Base-by-base conservation (phyloP, 306 rosid genomes). In the Castanospermum australe region DNA sequence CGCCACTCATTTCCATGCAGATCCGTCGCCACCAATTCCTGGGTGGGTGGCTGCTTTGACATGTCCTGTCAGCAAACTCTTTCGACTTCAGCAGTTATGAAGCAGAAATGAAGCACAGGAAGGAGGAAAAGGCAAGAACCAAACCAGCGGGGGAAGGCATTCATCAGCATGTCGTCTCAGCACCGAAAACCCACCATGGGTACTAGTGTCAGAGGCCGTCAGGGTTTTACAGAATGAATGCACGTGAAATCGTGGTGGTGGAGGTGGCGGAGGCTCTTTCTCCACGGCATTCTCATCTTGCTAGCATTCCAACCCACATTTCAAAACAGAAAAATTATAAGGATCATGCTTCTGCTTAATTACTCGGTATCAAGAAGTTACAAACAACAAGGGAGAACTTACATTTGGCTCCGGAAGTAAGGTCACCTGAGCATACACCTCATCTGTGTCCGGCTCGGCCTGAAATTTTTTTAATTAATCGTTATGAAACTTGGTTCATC, bases 371-470 rank as follows among this genome's bases (percentile, higher is more conserved):
- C 48, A 61, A 5, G 0, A 17, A 13, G 0, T 35, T 38, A 18
- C 0, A 61, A 52, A 21, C 1, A 66, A 69, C 13, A 18, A 32
- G 18, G 12, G 18, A 17, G 18, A 66, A 86, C 89, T 78, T 78
- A 90, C 98, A 52, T 83, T 81, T 18, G 45, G 55, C 60, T 86
- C 94, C 0, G 97, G 98, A 78, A 92, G 82, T 82, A 94, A 76
- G 54, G 90, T 92, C 8, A 94, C 83, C 74, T 92, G 97, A 0
- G 97, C 98, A 82, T 86, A 94, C 5, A 94, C 98, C 87, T 94
- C 98, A 59, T 94, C 98, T 0, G 98, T 90, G 54, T 94, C 98
- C 0, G 98, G 89, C 77, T 92, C 98, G 20, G 98, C 98, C 98
- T 94, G 74, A 39, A 88, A 67, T n/a, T n/a, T n/a, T n/a, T n/a